These are phyloP conservation scores for Hericium rajendrae DNA, from an alignment of 768 basidiomycete species.

Conservation along the genomic window DNA sequence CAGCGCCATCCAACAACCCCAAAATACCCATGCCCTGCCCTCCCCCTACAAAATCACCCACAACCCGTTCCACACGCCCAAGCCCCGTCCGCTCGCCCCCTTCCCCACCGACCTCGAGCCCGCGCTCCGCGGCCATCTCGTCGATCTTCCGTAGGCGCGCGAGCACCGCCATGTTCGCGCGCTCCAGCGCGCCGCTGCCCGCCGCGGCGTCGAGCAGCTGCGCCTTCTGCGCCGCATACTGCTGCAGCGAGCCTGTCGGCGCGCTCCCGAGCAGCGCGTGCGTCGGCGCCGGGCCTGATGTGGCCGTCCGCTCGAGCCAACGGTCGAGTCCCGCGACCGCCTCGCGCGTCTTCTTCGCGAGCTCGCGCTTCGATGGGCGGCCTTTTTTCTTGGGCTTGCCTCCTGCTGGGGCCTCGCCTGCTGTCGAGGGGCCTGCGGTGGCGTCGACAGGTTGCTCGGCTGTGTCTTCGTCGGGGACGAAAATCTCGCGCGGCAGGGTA, in stretches of 20 bases:
- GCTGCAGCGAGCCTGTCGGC: constrained; percentile 23
- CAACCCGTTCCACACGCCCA: constrained; percentile 38
- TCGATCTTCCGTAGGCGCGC: constrained; percentile 45
- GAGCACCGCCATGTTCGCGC: constrained; percentile 40
- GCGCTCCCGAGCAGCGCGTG: constrained; percentile 25
- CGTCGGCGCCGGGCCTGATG: constrained; percentile 16
- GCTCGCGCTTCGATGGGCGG: constrained; percentile 12
- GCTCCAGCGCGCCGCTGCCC: constrained; percentile 24
- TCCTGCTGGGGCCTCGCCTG: background rate
- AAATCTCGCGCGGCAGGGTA: constrained; percentile 61
- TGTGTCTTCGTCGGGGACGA: constrained; percentile 28
- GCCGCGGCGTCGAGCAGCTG: constrained; percentile 24
- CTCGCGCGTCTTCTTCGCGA: constrained; percentile 13
- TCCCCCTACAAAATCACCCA: constrained; percentile 21
- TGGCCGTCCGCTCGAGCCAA: constrained; percentile 34
- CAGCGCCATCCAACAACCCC: constrained; percentile 38
- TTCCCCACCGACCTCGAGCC: constrained; percentile 32
- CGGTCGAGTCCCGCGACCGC: constrained; percentile 48
- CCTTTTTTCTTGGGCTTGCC: constrained; percentile 13
- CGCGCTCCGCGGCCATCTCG: constrained; percentile 30
- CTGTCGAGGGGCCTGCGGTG: background rate
- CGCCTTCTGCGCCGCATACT: constrained; percentile 37
- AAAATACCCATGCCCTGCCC: constrained; percentile 30
- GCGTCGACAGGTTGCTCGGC: background rate
- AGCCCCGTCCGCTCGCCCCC: constrained; percentile 37